Conservation (phyloP, 495 filamentous ascomycete species). For the Penicillium pulvis region DNA sequence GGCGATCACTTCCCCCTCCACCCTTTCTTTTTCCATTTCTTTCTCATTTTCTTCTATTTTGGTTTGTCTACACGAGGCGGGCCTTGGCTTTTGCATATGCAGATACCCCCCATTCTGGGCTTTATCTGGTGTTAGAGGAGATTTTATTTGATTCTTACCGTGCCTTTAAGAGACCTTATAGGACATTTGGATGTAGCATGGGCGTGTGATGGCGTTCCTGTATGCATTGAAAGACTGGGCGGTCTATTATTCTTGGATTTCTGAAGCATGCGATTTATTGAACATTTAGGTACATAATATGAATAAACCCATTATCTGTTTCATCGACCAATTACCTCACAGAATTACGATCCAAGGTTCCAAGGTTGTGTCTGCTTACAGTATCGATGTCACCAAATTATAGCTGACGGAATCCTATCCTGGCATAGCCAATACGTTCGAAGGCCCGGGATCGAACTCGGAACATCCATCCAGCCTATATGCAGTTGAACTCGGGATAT, state of each 20-base stretch:
- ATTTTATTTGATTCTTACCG: constrained; percentile 12
- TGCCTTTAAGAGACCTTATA: background rate
- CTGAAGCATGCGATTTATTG: background rate
- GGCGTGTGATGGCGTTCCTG: constrained; percentile 20
- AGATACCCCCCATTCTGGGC: constrained; percentile 33
- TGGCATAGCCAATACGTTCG: no score
- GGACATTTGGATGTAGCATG: constrained; percentile 1
- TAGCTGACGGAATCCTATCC: no score
- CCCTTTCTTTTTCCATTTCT: constrained; percentile 9
- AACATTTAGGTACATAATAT: background rate
- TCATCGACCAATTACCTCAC: no score
- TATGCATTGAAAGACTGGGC: constrained; percentile 24
- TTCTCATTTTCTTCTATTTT: constrained; percentile 16
- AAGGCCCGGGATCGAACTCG: background rate
- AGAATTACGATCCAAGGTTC: no score
- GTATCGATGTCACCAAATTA: no score
- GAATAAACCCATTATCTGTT: background rate
- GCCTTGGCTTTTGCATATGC: constrained; percentile 33
- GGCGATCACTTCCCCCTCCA: constrained; percentile 1
- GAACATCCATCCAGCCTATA: background rate
- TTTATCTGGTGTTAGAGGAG: constrained; percentile 32
- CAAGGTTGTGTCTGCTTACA: no score
- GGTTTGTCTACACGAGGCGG: constrained; percentile 20
- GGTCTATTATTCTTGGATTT: constrained; percentile 3
- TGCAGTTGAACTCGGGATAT: background rate